These are phyloP conservation scores for Ogataea pignaliae DNA, from an alignment of 805 yeast species.

Conservation along the genomic window DNA sequence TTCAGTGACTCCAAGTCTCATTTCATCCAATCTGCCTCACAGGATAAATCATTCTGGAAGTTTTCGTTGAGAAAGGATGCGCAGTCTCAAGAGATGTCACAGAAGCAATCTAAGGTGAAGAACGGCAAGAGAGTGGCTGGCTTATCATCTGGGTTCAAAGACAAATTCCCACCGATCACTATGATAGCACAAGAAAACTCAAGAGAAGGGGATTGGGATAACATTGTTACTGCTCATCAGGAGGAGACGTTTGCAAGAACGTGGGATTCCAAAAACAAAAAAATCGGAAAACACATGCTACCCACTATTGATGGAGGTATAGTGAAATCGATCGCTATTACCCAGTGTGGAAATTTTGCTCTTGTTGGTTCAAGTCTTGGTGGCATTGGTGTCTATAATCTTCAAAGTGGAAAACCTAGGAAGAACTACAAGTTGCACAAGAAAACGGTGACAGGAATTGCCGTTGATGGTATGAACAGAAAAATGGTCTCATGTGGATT, in stretches of 20 bases:
- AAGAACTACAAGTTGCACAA: constrained; percentile 67
- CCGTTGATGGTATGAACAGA: constrained; percentile 86
- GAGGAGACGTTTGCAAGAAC: constrained; percentile 82
- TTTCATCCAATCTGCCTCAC: constrained; percentile 78
- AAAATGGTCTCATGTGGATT: constrained; percentile 82
- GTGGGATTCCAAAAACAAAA: constrained; percentile 78
- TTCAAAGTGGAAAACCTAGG: constrained; percentile 86
- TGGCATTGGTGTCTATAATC: constrained; percentile 76
- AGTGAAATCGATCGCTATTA: constrained; percentile 67
- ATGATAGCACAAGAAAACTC: constrained; percentile 68
- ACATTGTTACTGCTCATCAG: constrained; percentile 82
- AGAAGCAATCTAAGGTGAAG: constrained; percentile 45
- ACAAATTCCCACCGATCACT: constrained; percentile 73
- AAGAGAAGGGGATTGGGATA: constrained; percentile 90
- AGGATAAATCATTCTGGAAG: constrained; percentile 83
- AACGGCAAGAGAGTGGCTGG: constrained; percentile 54
- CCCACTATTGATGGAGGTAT: constrained; percentile 73
- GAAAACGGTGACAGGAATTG: constrained; percentile 81
- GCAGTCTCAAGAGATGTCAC: constrained; percentile 91
- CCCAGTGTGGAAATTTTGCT: constrained; percentile 95
- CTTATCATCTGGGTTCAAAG: constrained; percentile 46
- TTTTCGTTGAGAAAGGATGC: constrained; percentile 94
- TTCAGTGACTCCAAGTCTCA: constrained; percentile 80
- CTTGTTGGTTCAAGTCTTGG: constrained; percentile 87
- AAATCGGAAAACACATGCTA: constrained; percentile 72